Evolutionary conservation across 2,329 filamentous ascomycete species (phyloP).

Genomic region (Ophiostoma populinum): DNA sequence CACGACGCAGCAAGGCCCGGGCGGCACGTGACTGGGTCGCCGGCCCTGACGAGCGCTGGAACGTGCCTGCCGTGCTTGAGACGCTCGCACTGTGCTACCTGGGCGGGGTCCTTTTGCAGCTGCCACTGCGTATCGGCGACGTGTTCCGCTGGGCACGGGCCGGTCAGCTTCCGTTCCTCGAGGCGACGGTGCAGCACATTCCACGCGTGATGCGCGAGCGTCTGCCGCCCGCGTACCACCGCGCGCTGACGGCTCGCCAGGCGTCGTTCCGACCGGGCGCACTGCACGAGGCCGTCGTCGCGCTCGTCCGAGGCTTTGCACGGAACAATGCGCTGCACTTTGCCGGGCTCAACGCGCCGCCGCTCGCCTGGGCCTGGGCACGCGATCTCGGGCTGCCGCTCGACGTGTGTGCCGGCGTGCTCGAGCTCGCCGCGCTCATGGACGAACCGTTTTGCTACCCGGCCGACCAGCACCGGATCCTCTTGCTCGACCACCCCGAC

Average conservation of each 20-base stretch:
- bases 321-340: conserved; percentile 52
- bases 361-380: conserved; percentile 52
- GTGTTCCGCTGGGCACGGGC: conserved; percentile 49
- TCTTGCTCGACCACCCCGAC: conserved; percentile 51
- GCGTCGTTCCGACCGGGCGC: conserved; percentile 30
- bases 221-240: conserved; percentile 44
- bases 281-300: conserved; percentile 47
- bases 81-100: conserved; percentile 67
- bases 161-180: conserved; percentile 54
- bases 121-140: conserved; percentile 62
- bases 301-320: conserved; percentile 45
- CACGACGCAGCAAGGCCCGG: conserved; percentile 2
- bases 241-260: conserved; percentile 35
- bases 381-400: conserved; percentile 59
- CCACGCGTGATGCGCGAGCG: conserved; percentile 48
- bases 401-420: conserved; percentile 44
- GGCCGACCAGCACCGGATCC: conserved; percentile 24
- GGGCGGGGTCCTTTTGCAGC: conserved; percentile 53
- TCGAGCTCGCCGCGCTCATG: conserved; percentile 31
- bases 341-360: conserved; percentile 53
- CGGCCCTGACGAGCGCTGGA: conserved; percentile 29
- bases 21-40: conserved; percentile 26
- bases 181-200: conserved; percentile 41
- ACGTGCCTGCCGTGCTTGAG: conserved; percentile 53
- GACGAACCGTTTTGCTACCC: conserved; percentile 41